Conservation (phyloP, 2,329 filamentous ascomycete genomes). For the Ophiostoma populinum region DNA sequence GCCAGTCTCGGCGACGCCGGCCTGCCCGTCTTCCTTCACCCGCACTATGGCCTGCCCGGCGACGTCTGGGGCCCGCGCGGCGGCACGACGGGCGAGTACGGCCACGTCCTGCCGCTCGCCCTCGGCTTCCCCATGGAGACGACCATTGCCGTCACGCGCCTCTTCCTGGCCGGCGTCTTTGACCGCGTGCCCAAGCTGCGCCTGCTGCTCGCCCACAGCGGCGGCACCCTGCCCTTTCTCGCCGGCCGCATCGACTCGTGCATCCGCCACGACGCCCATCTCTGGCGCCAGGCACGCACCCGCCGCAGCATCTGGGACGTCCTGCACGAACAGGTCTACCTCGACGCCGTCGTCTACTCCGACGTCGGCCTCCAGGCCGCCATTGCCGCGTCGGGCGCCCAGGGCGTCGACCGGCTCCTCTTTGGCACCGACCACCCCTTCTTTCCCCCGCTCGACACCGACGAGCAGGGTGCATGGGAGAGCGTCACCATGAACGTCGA, state of each 20-base stretch:
- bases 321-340: constrained; percentile 57
- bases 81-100: constrained; percentile 43
- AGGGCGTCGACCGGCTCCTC: constrained; percentile 53
- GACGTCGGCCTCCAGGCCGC: constrained; percentile 57
- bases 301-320: constrained; percentile 38
- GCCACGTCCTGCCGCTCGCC: constrained; percentile 72
- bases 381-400: constrained; percentile 42
- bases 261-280: constrained; percentile 62
- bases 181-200: constrained; percentile 52
- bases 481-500: constrained; percentile 41
- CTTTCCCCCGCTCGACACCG: constrained; percentile 50
- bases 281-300: constrained; percentile 43
- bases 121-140: constrained; percentile 86
- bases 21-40: constrained; percentile 68
- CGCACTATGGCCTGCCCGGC: constrained; percentile 74
- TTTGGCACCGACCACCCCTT: constrained; percentile 77
- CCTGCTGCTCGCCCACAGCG: constrained; percentile 73
- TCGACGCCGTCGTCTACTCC: constrained; percentile 76
- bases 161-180: constrained; percentile 77
- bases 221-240: constrained; percentile 75
- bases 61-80: constrained; percentile 57
- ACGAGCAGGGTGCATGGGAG: constrained; percentile 48
- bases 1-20: constrained; percentile 44
- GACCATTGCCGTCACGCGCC: constrained; percentile 72
- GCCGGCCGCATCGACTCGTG: constrained; percentile 81